Evolutionary conservation across 768 basidiomycete species (phyloP).

Genomic region (Filobasidium floriforme): DNA sequence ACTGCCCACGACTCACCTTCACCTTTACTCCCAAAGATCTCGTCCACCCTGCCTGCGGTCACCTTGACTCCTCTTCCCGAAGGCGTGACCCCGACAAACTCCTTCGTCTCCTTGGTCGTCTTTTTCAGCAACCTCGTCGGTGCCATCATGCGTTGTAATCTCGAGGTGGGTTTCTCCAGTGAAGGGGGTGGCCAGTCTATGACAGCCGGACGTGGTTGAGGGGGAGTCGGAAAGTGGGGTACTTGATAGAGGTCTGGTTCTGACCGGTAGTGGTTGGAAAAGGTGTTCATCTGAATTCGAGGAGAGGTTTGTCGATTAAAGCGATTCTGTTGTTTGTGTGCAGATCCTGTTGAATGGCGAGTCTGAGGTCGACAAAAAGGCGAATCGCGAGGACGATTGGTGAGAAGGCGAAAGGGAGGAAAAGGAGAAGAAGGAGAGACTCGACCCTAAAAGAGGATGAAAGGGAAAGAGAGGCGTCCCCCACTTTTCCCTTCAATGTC

Average conservation of each 20-base stretch:
- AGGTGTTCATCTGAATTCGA: no score
- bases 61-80: neutral
- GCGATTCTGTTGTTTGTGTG: no score
- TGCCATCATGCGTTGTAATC: neutral
- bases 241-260: no score
- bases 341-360: neutral
- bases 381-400: no score
- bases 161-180: no score
- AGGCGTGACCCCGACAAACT: neutral
- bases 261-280: no score
- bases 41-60: neutral
- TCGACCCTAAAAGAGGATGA: neutral
- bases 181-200: no score
- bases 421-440: conserved; percentile 8
- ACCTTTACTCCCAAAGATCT: neutral
- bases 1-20: neutral
- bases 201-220: neutral
- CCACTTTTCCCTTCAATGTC: neutral
- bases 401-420: no score
- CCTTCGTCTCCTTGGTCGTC: neutral
- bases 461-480: no score
- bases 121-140: neutral
- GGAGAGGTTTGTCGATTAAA: no score
- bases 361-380: neutral
- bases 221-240: neutral